phyloP scores from a whole-genome alignment of 345 rosid genomes.

The Brassica cretica region DNA sequence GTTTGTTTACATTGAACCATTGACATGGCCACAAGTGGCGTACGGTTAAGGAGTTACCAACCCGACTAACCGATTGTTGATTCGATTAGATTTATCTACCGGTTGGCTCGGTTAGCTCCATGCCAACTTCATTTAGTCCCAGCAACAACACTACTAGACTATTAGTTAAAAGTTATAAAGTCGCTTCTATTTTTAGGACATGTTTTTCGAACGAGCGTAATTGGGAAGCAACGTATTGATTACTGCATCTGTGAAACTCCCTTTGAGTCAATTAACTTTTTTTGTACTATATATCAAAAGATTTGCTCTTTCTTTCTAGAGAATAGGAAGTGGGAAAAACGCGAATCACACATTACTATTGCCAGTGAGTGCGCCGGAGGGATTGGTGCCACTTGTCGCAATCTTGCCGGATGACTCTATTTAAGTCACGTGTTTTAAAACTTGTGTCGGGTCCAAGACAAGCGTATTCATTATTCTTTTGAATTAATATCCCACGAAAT shows the following conservation, averaged over 20 bases:
- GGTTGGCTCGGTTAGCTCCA: too few species aligned
- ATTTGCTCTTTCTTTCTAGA: neutral
- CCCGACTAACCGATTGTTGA: too few species aligned
- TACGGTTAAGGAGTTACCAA: too few species aligned
- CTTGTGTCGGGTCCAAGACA: slow-evolving; percentile 15
- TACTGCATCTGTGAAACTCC: slow-evolving; percentile 11
- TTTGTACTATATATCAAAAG: neutral
- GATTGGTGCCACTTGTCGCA: slow-evolving; percentile 27
- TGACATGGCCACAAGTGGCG: too few species aligned
- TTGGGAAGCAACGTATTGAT: slow-evolving; percentile 10
- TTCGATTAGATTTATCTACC: too few species aligned
- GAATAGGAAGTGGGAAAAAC: slow-evolving; percentile 24
- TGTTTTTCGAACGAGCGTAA: slow-evolving; percentile 23
- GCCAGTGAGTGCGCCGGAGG: slow-evolving; percentile 3
- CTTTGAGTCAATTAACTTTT: neutral
- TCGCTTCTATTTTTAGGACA: neutral
- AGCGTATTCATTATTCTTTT: slow-evolving; percentile 7
- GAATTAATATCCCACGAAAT: neutral
- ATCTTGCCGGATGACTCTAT: slow-evolving; percentile 2
- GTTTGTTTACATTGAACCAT: too few species aligned
- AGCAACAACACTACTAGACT: too few species aligned
- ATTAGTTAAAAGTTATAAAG: too few species aligned
- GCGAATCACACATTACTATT: slow-evolving; percentile 27
- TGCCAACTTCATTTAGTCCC: too few species aligned
- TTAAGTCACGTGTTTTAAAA: slow-evolving; percentile 31